Evolutionary conservation across 2,329 filamentous ascomycete genomes (phyloP), one percentile per base, ranked within the genome.

Genomic region (Colletotrichum tropicale): DNA sequence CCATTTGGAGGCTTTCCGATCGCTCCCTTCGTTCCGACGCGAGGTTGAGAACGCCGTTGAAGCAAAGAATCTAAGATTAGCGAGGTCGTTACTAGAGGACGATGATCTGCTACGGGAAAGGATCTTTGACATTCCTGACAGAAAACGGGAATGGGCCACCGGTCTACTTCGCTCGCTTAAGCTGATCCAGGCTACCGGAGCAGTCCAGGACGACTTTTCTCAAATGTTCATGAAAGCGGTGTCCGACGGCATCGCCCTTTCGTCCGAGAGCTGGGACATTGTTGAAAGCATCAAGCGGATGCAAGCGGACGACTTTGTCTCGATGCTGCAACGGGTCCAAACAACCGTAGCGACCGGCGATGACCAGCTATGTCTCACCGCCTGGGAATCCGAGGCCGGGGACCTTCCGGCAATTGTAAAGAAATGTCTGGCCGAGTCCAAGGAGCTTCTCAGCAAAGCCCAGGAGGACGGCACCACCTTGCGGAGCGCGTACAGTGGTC

Each of bases 401-500:
- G 75, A 82, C 12, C 81, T 85, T 6, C 79, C 82, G 32, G 67
- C 80, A 16, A 76, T 81, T 7, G 83, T 92, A 16, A 78, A 81
- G 36, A 81, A 82, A 12, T 82, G 91, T 26, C 82, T 87, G n/a
- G 80, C 83, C 28, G 83, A 89, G 62, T 84, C 93, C 38, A 84
- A 86, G 58, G 80, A 80, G 15, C 81, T 94, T 8, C 80, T 88
- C 26, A 80, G 84, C 38, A 84, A 84, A 58, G 87, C 90, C 18
- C 82, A 87, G 61, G 83, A 86, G 60, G 81, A 86, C 6, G 85
- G 87, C 12, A 87, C 86, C 48, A 84, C 88, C 6, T 88, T 98
- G 34, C 92, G 93, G 77, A 98, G 93, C 84, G 93, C 93, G 81
- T 94, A 97, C 83, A 93, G 93, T 79, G 89, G 93, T 13, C 93